Evolutionary conservation across 1,284 basidiomycete genomes (phyloP), one percentile per base, ranked within the genome.

Genomic region (Apiotrichum akiyoshidainum): DNA sequence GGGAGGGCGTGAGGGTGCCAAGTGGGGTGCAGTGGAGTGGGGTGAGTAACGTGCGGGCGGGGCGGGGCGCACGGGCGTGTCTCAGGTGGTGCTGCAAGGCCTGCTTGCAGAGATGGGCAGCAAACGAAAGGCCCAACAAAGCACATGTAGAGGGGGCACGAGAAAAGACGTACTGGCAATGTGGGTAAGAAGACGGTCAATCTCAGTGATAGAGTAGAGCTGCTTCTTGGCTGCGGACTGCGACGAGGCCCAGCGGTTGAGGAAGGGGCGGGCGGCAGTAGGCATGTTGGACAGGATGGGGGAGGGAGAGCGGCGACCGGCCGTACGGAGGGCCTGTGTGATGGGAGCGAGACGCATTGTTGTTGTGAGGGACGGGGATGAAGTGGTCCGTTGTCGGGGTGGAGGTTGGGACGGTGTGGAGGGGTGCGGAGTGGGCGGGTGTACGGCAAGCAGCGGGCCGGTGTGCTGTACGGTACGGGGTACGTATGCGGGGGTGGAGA

Each of bases 101-200:
- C n/a, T 31, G 26, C 26, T 31, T 31, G 4, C 26, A 31, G 26
- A 31, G 26, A 31, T 3, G 26, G 3, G 26, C 26, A 7, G 7
- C 26, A 31, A 31, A 31, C 26, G 7, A 7, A 31, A 31, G 26
- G 7, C 26, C 26, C 26, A 7, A 7, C 3, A 31, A 31, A 31
- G 26, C n/a, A 31, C 26, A 31, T 4, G 26, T 31, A 31, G 26
- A 31, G 26, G 26, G 26, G 4, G 7, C 26, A 31, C 26, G 26
- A 31, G 4, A 31, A 3, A 7, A 31, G n/a, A 71, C 72, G 64
- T 58, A 76, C 75, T 55, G 8, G 70, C 70, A n/a, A 78, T 70
- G 26, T 70, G 69, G 2, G 68, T 70, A 16, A 76, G 66, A 17
- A 77, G 65, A n/a, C 67, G 60, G 58, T 78, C 76, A 26, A 78